Conservation (phyloP, 2,329 filamentous ascomycete species). For the Alternaria consortialis region DNA sequence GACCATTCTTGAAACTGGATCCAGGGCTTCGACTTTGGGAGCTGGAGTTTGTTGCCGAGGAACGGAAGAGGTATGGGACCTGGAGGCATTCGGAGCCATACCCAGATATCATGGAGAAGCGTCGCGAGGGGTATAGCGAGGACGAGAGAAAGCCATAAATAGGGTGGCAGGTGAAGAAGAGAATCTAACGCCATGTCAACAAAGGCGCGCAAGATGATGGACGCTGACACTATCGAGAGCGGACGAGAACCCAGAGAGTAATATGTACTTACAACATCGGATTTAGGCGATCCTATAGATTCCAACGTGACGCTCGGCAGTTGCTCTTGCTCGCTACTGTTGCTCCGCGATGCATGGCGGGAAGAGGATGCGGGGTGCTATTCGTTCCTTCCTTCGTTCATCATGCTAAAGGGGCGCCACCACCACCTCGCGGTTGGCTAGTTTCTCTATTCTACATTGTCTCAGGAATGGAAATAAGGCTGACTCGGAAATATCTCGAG, state of each 20-base stretch:
- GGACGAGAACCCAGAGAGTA: not conserved
- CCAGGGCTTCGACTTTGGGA: slow-evolving; percentile 47
- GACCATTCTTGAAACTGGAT: slow-evolving; percentile 56
- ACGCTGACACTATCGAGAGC: not conserved
- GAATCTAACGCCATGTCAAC: slow-evolving; percentile 40
- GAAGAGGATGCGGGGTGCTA: slow-evolving; percentile 22
- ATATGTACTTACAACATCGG: slow-evolving; percentile 13
- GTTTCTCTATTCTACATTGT: not conserved
- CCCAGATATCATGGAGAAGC: slow-evolving; percentile 40
- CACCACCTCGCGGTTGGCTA: not conserved
- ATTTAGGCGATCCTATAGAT: slow-evolving; percentile 1
- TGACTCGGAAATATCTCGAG: not conserved
- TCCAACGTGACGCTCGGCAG: slow-evolving; percentile 31
- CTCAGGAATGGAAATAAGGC: not conserved
- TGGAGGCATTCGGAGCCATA: slow-evolving; percentile 55
- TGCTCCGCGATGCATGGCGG: slow-evolving; percentile 15
- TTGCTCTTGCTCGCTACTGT: slow-evolving; percentile 27
- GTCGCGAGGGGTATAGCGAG: slow-evolving; percentile 36
- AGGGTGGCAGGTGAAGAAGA: slow-evolving; percentile 25
- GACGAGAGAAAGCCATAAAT: slow-evolving; percentile 40
- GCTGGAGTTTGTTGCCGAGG: slow-evolving; percentile 50
- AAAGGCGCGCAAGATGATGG: not conserved
- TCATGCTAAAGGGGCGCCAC: not conserved
- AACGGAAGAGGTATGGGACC: slow-evolving; percentile 59
- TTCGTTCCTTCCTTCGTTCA: slow-evolving; percentile 3